Evolutionary conservation across 148 eudicot species (phyloP).

Genomic region (Cornus controversa): DNA sequence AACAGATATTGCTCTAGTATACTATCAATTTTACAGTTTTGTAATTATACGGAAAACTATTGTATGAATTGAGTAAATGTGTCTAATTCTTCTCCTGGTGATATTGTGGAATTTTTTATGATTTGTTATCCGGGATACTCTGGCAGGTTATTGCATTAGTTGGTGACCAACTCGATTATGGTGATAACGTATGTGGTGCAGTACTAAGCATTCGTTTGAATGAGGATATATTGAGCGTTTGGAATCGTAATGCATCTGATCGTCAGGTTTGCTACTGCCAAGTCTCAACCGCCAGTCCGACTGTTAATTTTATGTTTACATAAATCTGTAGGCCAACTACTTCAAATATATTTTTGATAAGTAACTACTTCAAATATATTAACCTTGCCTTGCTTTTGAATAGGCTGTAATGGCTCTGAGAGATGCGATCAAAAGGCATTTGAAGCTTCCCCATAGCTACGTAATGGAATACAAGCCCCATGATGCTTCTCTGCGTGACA

Average conservation of each 20-base stretch:
- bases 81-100: neutral
- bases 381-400: neutral
- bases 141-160: constrained; percentile 81
- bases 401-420: constrained; percentile 92
- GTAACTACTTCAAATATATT: neutral
- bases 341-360: neutral
- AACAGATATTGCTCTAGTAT: neutral
- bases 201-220: constrained; percentile 84
- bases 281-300: neutral
- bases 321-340: neutral
- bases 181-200: constrained; percentile 86
- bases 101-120: neutral
- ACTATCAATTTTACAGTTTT: neutral
- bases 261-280: constrained; percentile 51
- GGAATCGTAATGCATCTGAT: constrained; percentile 94
- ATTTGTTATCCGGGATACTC: neutral
- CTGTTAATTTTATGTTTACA: too few species aligned
- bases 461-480: constrained; percentile 97
- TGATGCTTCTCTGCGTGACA: constrained; percentile 90
- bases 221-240: constrained; percentile 91
- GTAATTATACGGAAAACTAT: neutral
- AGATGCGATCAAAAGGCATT: constrained; percentile 82
- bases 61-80: neutral
- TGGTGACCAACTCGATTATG: constrained; percentile 89
- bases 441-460: constrained; percentile 89